Evolutionary conservation across 2,329 filamentous ascomycete species (phyloP).

Genomic region (Blastomyces gilchristii): DNA sequence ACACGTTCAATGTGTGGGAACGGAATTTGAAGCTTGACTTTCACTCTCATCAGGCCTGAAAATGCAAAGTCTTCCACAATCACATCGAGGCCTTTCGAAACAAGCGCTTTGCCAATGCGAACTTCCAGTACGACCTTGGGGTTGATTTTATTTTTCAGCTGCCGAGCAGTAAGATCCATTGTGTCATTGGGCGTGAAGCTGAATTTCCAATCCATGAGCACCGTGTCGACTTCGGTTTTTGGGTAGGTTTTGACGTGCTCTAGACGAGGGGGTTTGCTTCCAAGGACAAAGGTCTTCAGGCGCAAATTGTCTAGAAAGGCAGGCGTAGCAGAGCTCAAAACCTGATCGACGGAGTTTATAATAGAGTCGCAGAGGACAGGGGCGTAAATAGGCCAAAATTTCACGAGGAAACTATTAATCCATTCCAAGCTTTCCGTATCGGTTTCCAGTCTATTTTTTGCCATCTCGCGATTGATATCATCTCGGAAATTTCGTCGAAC

Average conservation of each 20-base stretch:
- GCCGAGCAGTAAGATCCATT: conserved; percentile 77
- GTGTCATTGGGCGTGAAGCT: conserved; percentile 96
- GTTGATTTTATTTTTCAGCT: conserved; percentile 92
- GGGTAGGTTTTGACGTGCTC: conserved; percentile 98
- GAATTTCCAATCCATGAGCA: conserved; percentile 99
- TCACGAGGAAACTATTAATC: conserved; percentile 98
- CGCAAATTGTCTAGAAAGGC: conserved; percentile 88
- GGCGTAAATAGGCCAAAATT: conserved; percentile 99
- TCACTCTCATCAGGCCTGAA: conserved; percentile 88
- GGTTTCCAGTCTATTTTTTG: conserved; percentile 74
- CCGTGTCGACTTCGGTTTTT: conserved; percentile 85
- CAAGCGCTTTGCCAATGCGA: conserved; percentile 86
- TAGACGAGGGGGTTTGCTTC: conserved; percentile 87
- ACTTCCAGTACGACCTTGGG: conserved; percentile 94
- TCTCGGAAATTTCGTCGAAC: conserved; percentile 94
- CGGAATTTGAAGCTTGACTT: conserved; percentile 91
- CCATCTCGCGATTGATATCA: conserved; percentile 81
- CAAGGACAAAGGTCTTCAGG: conserved; percentile 85
- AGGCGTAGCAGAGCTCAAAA: conserved; percentile 83
- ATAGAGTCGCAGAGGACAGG: conserved; percentile 87
- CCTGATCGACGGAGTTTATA: conserved; percentile 89
- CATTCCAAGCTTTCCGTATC: conserved; percentile 91
- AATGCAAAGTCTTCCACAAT: conserved; percentile 98
- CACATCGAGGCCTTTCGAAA: conserved; percentile 92
- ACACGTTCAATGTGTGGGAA: conserved; percentile 93